Evolutionary conservation across 768 basidiomycete species (phyloP).

Genomic region (Amanita polypyramis): DNA sequence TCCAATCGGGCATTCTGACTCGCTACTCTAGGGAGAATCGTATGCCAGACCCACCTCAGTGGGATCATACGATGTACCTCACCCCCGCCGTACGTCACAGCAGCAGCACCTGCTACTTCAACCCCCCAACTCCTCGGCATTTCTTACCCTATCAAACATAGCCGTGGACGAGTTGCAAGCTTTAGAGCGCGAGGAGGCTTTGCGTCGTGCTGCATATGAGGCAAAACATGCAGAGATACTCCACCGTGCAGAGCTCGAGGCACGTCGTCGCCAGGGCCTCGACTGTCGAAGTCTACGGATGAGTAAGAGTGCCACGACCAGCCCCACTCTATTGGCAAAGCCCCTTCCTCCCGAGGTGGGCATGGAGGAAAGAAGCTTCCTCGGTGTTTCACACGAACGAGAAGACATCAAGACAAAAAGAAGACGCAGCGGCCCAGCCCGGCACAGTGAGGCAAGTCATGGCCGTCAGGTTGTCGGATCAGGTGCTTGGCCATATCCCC

Average conservation of each 20-base stretch:
- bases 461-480: slow-evolving; percentile 3
- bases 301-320: slow-evolving; percentile 61
- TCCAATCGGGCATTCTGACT: slow-evolving; percentile 9
- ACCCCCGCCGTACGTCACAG: slow-evolving; percentile 23
- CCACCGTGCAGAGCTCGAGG: slow-evolving; percentile 64
- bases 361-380: slow-evolving; percentile 29
- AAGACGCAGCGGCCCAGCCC: slow-evolving; percentile 45
- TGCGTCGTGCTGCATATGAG: slow-evolving; percentile 82
- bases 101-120: slow-evolving; percentile 12
- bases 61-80: slow-evolving; percentile 32
- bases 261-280: slow-evolving; percentile 30
- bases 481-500: slow-evolving; percentile 27
- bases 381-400: slow-evolving; percentile 28
- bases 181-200: slow-evolving; percentile 79
- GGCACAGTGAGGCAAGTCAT: slow-evolving; percentile 29
- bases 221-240: slow-evolving; percentile 58
- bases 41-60: slow-evolving; percentile 48
- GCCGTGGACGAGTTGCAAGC: slow-evolving; percentile 87
- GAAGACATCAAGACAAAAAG: slow-evolving; percentile 23
- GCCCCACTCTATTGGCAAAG: slow-evolving; percentile 33
- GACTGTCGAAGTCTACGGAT: slow-evolving; percentile 18
- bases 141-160: slow-evolving; percentile 59
- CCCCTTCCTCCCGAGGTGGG: slow-evolving; percentile 14
- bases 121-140: slow-evolving; percentile 31
- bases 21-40: slow-evolving; percentile 33